Base-by-base conservation (phyloP, 164 flowering plant genomes). In the Litsea cubeba region DNA sequence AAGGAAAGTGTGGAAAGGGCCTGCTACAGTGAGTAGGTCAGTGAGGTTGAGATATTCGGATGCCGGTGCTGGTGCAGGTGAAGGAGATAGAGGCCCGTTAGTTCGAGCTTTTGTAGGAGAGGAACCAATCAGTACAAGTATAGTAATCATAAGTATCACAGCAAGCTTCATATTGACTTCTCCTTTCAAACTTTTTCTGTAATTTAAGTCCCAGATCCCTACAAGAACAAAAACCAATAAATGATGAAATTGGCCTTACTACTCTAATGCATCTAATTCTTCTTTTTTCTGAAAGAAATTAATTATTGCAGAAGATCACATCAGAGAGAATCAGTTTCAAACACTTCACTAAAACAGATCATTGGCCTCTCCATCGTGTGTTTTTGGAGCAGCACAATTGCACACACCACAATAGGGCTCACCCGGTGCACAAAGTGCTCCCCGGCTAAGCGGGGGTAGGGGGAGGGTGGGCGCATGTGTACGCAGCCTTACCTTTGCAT, bases 21-120 rank as follows among this genome's bases (percentile, higher is more conserved):
- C 98, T 26, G 97, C 94, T 6, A 91, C 95, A 8, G 87, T 76
- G 70, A 95, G 88, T 35, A 93, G 72, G 14, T 89, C 82, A 0
- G 97, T 90, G 50, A 95, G 87, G 85, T 95, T 93, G 18, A 89
- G 95, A 67, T 25, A 78, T 3, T 76, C 85, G 0, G 92, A 88
- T 1, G 88, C 88, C 0, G 98, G 97, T 1, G 97, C 97, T 1
- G 96, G 98, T 12, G 98, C 94, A 1, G 97, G 98, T 3, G 93
- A 68, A 17, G 88, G 87, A 28, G 86, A 71, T 69, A 76, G 74
- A 60, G 89, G 64, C 50, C 60, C 69, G 65, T 73, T 76, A 50
- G 76, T 58, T 74, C 84, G 80, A 40, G 86, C 90, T 78, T 67
- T 63, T 49, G 85, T 72, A 51, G 78, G 65, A 60, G 83, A 73